Base-by-base conservation (phyloP, 1,284 basidiomycete species). In the Sporisorium iseilematis-ciliati region DNA sequence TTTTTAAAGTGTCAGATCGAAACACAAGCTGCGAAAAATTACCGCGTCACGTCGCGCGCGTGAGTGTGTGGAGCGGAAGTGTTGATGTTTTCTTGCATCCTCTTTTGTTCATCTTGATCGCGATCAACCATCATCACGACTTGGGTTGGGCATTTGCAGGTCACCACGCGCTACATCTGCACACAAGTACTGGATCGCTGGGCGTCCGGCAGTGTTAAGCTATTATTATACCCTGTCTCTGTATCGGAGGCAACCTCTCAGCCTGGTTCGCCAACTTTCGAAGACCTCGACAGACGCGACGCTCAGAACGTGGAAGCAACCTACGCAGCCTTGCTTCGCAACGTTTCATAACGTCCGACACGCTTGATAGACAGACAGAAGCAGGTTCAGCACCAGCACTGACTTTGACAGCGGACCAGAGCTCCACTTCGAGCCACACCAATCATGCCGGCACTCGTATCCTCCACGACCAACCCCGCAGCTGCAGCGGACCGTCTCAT, bases 401-500 rank as follows among this genome's bases (percentile, higher is more conserved):
- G 4, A 49, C 35, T 26, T 14, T 26, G 26, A 18, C 3, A 29
- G 2, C 45, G 46, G 26, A 8, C 12, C 26, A 10, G 2, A 8
- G 23, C 3, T 21, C 31, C 26, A 48, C 16, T 21, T 26, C 8
- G 14, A 4, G 11, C 11, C 16, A 4, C 2, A 10, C 20, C 26
- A n/a, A 49, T 26, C n/a, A 71, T 71, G 68, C 68, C 68, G 23
- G 68, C 63, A 29, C 59, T 57, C 20, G 45, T 71, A 2, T 46
- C 62, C 2, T 33, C 23, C 42, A 35, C 55, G 20, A 38, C 53
- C 29, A 50, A 40, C 35, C 35, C 68, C 11, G 40, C 68, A 5
- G n/a, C 58, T 4, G 55, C 46, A 18, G 68, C 68, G 8, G 68
- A 71, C 20, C 60, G 64, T 21, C 61, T 73, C 25, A 65, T 73